These are phyloP conservation scores for Stachybotrys echinatus DNA, from an alignment of 2,329 filamentous ascomycete species.

Conservation along the genomic window DNA sequence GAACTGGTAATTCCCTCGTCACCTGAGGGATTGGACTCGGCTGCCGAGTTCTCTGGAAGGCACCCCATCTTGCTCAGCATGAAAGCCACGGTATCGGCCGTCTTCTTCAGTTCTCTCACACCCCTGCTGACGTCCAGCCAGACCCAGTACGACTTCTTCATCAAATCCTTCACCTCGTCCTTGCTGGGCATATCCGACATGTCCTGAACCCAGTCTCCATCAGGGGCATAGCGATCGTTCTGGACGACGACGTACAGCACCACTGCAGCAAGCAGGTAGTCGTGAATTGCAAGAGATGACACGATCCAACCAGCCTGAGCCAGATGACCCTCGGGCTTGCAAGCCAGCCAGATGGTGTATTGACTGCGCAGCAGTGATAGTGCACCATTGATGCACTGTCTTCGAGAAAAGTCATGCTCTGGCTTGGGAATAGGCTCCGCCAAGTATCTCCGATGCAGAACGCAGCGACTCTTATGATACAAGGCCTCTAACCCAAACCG, in stretches of 20 bases:
- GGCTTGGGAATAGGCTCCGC: constrained; percentile 31
- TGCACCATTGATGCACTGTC: constrained; percentile 44
- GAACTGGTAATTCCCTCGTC: neutral
- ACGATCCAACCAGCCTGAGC: constrained; percentile 51
- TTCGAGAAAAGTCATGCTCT: constrained; percentile 48
- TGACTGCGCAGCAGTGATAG: constrained; percentile 43
- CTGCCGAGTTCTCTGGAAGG: constrained; percentile 6
- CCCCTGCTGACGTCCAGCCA: constrained; percentile 35
- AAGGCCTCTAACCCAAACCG: constrained; percentile 46
- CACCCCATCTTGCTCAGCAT: constrained; percentile 38
- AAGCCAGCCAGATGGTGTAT: constrained; percentile 39
- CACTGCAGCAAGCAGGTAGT: constrained; percentile 58
- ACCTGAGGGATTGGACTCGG: neutral
- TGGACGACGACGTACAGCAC: constrained; percentile 50
- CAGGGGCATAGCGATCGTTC: constrained; percentile 34
- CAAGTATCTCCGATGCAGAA: constrained; percentile 50
- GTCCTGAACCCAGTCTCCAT: constrained; percentile 27
- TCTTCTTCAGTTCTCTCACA: constrained; percentile 37
- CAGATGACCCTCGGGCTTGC: constrained; percentile 48
- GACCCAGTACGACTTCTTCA: constrained; percentile 36
- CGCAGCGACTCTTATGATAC: constrained; percentile 50
- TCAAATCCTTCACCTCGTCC: constrained; percentile 31
- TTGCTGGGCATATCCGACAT: constrained; percentile 26
- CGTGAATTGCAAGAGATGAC: constrained; percentile 51
- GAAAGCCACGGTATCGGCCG: constrained; percentile 36